Base-by-base conservation (phyloP, 345 rosid species). In the Corchorus olitorius region DNA sequence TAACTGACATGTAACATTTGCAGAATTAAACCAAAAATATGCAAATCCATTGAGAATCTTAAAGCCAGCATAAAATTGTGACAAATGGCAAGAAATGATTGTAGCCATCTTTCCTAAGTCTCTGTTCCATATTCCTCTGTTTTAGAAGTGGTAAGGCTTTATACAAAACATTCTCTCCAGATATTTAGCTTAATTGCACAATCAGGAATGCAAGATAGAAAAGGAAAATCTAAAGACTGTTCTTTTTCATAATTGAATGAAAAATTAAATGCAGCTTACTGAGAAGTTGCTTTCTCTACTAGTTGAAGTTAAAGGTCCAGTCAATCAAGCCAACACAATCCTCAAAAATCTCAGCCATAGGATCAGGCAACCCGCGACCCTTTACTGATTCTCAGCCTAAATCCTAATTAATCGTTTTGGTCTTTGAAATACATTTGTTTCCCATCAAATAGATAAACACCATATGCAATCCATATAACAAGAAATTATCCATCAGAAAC, bases 241-340 rank as follows among this genome's bases (percentile, higher is more conserved):
- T 55, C 4, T n/a, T 55, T 20, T 20, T 9, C 14, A 20, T 8
- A 19, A 8, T 13, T 56, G 19, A 20, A 56, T 19, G 20, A 63
- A 63, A 35, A 11, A 16, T 34, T 16, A 14, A 61, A 61, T 6
- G 35, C 43, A 2, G 13, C 16, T 6, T 33, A 60, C 1, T 9
- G 13, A 60, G 64, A 60, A 33, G 16, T 60, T 60, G 34, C 64
- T 61, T 61, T 61, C 65, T 27, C 65, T 61, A 61, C 41, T 22
- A 13, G 8, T 8, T 55, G 5, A 55, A 1, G 17, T 33, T 61
- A 34, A 61, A 27, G 17, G 4, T 22, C 65, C 11, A 34, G 65
- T 27, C 65, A 58, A 20, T 61, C 35, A 12, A 33, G 39, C 17
- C 17, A 61, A 34, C 41, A 61, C 7, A 37, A 63, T 63, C 46